Percentiles rank a stretch among this genome's conserved stretches.
phyloP scores from a whole-genome alignment of 305 asterid species.

The Fraxinus sp. region DNA sequence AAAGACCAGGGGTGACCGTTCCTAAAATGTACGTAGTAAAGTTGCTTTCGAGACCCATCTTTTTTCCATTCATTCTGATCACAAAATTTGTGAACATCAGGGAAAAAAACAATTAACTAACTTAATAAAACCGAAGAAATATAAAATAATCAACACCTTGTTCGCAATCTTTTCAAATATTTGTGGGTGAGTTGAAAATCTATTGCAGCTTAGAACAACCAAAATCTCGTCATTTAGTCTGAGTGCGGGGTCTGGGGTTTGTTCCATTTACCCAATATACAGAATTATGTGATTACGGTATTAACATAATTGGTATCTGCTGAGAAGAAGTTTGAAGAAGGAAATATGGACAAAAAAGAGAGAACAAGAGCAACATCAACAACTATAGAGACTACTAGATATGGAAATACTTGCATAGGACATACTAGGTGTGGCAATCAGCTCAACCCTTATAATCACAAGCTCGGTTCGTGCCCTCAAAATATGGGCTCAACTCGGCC shows the following conservation, averaged over 20 bases:
- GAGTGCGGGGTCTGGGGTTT: background rate
- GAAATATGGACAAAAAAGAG: background rate
- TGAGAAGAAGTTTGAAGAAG: background rate
- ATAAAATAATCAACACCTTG: background rate
- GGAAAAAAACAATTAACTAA: slow-evolving; percentile 12
- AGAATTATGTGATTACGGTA: background rate
- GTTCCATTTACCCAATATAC: background rate
- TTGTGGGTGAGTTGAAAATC: background rate
- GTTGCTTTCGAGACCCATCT: slow-evolving; percentile 82
- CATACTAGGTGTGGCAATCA: slow-evolving; percentile 32
- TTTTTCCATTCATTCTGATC: slow-evolving; percentile 93
- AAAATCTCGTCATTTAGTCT: background rate
- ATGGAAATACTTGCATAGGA: background rate
- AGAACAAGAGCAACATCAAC: background rate
- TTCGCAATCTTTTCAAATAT: slow-evolving; percentile 5
- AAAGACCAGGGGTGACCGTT: slow-evolving; percentile 85
- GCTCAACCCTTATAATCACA: no score
- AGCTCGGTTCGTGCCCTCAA: no score
- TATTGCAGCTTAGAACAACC: background rate
- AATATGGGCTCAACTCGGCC: no score
- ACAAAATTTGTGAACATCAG: slow-evolving; percentile 10
- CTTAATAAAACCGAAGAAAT: background rate
- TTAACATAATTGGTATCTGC: no score
- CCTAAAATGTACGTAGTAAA: slow-evolving; percentile 70
- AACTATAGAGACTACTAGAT: background rate